Evolutionary conservation across 1,284 basidiomycete species (phyloP).

Genomic region (Leccinum idahoense): DNA sequence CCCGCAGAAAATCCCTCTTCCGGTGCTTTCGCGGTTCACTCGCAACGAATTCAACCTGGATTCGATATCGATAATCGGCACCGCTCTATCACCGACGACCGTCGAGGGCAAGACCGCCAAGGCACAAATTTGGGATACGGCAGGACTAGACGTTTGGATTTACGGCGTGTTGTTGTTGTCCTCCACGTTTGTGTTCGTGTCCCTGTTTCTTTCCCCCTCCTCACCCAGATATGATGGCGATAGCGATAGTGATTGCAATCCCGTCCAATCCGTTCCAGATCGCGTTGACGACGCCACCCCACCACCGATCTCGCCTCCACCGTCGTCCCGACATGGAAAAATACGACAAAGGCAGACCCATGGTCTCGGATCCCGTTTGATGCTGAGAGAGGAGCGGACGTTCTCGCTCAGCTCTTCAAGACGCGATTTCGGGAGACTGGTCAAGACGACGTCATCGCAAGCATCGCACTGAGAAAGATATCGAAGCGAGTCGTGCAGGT

Average conservation of each 20-base stretch:
- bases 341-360: slow-evolving; percentile 59
- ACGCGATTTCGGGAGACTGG: slow-evolving; percentile 39
- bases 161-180: slow-evolving; percentile 34
- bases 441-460: slow-evolving; percentile 42
- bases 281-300: neutral
- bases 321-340: slow-evolving; percentile 49
- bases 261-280: neutral
- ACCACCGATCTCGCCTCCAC: slow-evolving; percentile 40
- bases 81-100: slow-evolving; percentile 67
- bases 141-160: slow-evolving; percentile 44
- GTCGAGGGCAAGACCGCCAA: slow-evolving; percentile 97
- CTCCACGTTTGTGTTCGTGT: neutral
- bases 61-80: slow-evolving; percentile 53
- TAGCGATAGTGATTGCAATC: slow-evolving; percentile 34
- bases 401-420: too few relatives aligned
- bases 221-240: neutral
- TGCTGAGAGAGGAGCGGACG: slow-evolving; percentile 35
- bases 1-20: slow-evolving; percentile 17
- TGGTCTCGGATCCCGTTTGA: slow-evolving; percentile 71
- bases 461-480: slow-evolving; percentile 59
- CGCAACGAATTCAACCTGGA: slow-evolving; percentile 95
- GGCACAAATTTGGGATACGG: slow-evolving; percentile 99
- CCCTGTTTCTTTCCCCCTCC: neutral
- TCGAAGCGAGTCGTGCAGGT: slow-evolving; percentile 49
- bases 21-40: slow-evolving; percentile 92